These are phyloP conservation scores for Sordariomycetes sp. DNA, from an alignment of 2,329 filamentous ascomycete genomes.

Conservation along the genomic window DNA sequence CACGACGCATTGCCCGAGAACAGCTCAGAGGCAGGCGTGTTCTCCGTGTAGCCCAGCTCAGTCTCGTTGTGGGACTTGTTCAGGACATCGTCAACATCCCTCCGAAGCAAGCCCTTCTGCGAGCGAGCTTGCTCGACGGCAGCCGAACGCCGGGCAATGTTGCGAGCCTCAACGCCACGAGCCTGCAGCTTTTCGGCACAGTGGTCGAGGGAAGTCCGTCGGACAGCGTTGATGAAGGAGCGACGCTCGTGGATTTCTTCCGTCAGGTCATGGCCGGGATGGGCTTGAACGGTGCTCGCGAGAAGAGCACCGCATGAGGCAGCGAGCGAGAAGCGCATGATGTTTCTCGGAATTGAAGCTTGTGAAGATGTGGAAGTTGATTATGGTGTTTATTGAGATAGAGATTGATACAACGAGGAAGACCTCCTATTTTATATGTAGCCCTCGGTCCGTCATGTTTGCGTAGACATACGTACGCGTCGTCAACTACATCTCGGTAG, in stretches of 20 bases:
- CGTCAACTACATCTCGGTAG: too few species aligned
- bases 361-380: too few species aligned
- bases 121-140: slow-evolving; percentile 29
- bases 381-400: too few species aligned
- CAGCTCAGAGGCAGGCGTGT: slow-evolving; percentile 20
- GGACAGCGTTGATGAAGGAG: slow-evolving; percentile 25
- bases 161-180: slow-evolving; percentile 42
- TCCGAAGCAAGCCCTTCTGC: slow-evolving; percentile 5
- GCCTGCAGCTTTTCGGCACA: slow-evolving; percentile 30
- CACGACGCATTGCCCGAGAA: slow-evolving; percentile 33
- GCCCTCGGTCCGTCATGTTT: too few species aligned
- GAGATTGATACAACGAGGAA: too few species aligned
- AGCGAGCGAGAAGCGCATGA: too few species aligned
- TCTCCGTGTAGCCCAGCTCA: slow-evolving; percentile 17
- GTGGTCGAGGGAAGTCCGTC: slow-evolving; percentile 32
- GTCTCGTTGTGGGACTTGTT: slow-evolving; percentile 27
- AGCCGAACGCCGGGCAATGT: slow-evolving; percentile 37
- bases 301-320: too few species aligned
- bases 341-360: too few species aligned
- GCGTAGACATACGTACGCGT: too few species aligned
- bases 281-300: too few species aligned
- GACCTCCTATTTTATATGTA: too few species aligned
- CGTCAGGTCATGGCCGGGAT: slow-evolving; percentile 38
- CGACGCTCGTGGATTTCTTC: slow-evolving; percentile 40
- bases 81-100: slow-evolving; percentile 22